Evolutionary conservation across 441 rosid genomes (phyloP), one percentile per base, ranked within the genome.

Genomic region (Adansonia gregorii): DNA sequence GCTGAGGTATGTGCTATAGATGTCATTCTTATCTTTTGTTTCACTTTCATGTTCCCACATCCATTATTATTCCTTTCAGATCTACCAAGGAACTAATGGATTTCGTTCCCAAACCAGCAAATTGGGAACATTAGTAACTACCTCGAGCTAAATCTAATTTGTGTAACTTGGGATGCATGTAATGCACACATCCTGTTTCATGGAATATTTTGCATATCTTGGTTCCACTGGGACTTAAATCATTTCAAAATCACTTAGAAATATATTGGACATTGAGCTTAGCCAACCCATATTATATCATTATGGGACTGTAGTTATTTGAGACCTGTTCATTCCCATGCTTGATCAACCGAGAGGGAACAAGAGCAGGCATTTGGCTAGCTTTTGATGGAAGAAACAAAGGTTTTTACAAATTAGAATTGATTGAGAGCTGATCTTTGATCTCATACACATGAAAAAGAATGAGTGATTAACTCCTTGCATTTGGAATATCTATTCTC

Each of bases 1-100:
- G 85, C 87, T 49, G 99, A 95, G 99, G 99, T 95, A 81, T 68
- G 89, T 86, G 71, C 27, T 24, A 51, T 70, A 71, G 9, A 51
- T 49, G 49, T 51, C 45, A 17, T 76, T 60, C 73, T 31, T 71
- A 72, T 67, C 78, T 52, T 41, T 20, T 51, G 27, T 3, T 39
- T 58, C 41, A n/a, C 56, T 51, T 56, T 75, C 0, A 35, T 70
- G 66, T 51, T 69, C 14, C 58, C 8, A 11, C 59, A 56, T 67
- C 15, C 51, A 7, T 73, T 10, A 17, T 35, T 9, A 22, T 4
- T 45, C 56, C 27, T 39, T 76, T 19, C 67, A 9, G 9, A 15
- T 65, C 15, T 43, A 56, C 51, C 22, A 61, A 20, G 20, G 56
- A 66, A 76, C 52, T 14, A 67, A 51, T 20, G 31, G 27, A 19